Conservation (phyloP, 1,284 basidiomycete genomes). For the Apiotrichum sp. region DNA sequence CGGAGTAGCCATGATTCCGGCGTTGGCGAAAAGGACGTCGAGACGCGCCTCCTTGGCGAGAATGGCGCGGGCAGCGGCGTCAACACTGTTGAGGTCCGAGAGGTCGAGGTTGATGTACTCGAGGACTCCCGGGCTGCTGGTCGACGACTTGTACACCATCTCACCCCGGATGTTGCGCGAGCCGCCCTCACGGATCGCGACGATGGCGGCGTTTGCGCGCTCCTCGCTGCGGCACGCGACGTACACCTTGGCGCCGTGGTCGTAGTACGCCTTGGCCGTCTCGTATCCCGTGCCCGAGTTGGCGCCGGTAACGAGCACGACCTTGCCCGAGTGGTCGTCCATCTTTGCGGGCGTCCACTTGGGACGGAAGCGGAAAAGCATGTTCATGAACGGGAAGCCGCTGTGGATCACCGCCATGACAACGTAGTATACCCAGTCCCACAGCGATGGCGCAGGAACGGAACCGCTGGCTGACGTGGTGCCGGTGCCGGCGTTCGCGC, state of each 20-base stretch:
- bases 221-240: conserved; percentile 50
- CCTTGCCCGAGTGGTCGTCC: conserved; percentile 15
- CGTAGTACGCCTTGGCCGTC: conserved; percentile 49
- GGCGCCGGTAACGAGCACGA: conserved; percentile 43
- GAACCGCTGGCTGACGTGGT: no score
- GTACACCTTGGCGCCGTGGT: conserved; percentile 60
- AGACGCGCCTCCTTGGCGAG: conserved; percentile 31
- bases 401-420: no score
- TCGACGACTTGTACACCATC: conserved; percentile 3
- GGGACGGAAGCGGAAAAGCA: no score
- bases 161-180: background rate
- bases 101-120: conserved; percentile 54
- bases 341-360: no score
- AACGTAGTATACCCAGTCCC: no score
- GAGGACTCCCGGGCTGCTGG: background rate
- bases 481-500: no score
- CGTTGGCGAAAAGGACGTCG: conserved; percentile 50
- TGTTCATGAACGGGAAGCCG: no score
- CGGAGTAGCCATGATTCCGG: conserved; percentile 54
- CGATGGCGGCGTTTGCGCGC: conserved; percentile 54
- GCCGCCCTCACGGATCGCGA: conserved; percentile 49
- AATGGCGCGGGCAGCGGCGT: conserved; percentile 54
- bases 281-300: conserved; percentile 39
- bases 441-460: no score
- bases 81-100: conserved; percentile 54